These are phyloP conservation scores for Aphanomyces stellatus DNA, from an alignment of 352 stramenopile species.

Conservation along the genomic window DNA sequence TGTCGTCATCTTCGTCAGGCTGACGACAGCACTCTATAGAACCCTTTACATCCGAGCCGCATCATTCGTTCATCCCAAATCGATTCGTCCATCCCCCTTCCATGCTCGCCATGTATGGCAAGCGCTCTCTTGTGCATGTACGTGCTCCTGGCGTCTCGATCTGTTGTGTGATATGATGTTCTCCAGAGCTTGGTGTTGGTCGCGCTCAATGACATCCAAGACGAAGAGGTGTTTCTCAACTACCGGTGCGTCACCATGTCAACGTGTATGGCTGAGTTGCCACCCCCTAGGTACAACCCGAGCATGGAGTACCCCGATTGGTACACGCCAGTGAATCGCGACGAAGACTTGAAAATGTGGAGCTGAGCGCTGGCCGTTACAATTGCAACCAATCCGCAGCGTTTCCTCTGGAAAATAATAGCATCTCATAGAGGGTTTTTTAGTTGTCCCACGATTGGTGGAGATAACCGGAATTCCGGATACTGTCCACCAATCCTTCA, in stretches of 20 bases:
- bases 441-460: not conserved
- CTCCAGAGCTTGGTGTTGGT: conserved; percentile 64
- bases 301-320: conserved; percentile 57
- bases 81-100: conserved; percentile 72
- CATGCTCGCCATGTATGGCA: conserved; percentile 74
- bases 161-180: not conserved
- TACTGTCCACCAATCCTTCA: not conserved
- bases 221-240: conserved; percentile 83
- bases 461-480: not conserved
- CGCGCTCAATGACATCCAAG: conserved; percentile 61
- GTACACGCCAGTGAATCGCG: conserved; percentile 74
- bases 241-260: conserved; percentile 33
- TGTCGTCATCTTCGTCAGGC: not conserved
- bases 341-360: conserved; percentile 79
- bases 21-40: conserved; percentile 26
- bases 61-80: conserved; percentile 69
- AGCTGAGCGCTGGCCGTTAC: conserved; percentile 28
- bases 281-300: conserved; percentile 61
- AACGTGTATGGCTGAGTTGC: no score
- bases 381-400: not conserved
- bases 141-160: not conserved
- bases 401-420: not conserved
- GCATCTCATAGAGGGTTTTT: not conserved
- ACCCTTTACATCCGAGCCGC: conserved; percentile 52
- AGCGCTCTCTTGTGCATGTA: conserved; percentile 79